Evolutionary conservation across 2,329 filamentous ascomycete species (phyloP).

Genomic region (Colletotrichum noveboracense): DNA sequence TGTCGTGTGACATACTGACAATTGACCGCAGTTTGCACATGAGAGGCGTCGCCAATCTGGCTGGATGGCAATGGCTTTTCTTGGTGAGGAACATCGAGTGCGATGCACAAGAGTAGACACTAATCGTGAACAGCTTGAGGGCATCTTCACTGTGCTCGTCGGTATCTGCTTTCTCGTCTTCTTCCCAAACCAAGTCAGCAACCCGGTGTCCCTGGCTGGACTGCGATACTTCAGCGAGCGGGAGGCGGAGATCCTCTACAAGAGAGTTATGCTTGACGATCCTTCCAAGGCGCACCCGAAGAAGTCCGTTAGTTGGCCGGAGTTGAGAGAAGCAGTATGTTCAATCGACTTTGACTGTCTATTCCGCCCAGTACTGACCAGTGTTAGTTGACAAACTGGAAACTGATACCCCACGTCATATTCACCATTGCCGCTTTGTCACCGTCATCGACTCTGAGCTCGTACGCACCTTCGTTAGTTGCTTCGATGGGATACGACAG

Average conservation of each 20-base stretch:
- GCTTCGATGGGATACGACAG: constrained; percentile 37
- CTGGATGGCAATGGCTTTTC: constrained; percentile 41
- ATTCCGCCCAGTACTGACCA: not conserved
- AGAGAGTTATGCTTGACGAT: constrained; percentile 37
- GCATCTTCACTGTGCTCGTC: constrained; percentile 38
- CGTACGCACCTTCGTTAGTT: constrained; percentile 37
- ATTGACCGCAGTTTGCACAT: constrained; percentile 31
- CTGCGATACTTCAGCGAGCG: constrained; percentile 37
- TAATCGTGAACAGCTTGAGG: constrained; percentile 32
- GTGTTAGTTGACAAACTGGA: constrained; percentile 41
- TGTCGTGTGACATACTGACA: not conserved
- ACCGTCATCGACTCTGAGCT: constrained; percentile 29
- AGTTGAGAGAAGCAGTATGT: constrained; percentile 38
- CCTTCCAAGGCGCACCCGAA: constrained; percentile 37
- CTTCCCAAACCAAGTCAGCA: constrained; percentile 32
- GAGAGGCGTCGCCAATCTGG: constrained; percentile 32
- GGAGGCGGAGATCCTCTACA: constrained; percentile 37
- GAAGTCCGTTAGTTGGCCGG: constrained; percentile 32
- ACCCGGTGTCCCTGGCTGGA: constrained; percentile 34
- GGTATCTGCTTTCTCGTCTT: constrained; percentile 34
- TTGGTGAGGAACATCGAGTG: constrained; percentile 18
- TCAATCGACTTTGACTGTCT: not conserved
- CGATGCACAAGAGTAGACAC: not conserved
- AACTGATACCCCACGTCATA: constrained; percentile 37
- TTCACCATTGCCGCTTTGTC: constrained; percentile 33